A percentile compares a stretch with the other conserved stretches of the same genome.
Evolutionary conservation across 2,329 filamentous ascomycete species (phyloP).

Genomic region (Penicillium fuscoglaucum): DNA sequence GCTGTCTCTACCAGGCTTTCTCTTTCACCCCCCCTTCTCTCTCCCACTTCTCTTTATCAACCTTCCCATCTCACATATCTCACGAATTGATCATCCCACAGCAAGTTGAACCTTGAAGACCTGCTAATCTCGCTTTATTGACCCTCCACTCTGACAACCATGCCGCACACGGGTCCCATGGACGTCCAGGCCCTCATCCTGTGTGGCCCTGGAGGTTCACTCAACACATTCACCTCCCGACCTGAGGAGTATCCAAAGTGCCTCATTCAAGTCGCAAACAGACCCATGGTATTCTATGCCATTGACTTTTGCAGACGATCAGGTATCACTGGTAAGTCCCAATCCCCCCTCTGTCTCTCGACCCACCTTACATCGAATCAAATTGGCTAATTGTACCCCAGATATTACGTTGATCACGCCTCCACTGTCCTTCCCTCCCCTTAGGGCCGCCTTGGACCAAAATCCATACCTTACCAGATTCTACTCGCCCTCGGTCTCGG

Average conservation of each 20-base stretch:
- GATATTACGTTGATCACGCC: constrained; percentile 8
- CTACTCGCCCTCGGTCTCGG: constrained; percentile 51
- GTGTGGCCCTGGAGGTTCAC: constrained; percentile 50
- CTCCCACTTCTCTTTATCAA: not conserved
- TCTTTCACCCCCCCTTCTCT: too few species aligned
- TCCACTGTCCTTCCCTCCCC: not conserved
- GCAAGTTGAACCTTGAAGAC: not conserved
- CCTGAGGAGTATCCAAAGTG: constrained; percentile 50
- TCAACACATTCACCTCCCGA: constrained; percentile 51
- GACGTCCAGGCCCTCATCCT: constrained; percentile 52
- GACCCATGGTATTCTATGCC: constrained; percentile 52
- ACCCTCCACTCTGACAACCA: not conserved
- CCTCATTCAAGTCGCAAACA: constrained; percentile 49
- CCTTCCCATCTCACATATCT: not conserved
- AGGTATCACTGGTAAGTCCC: constrained; percentile 46
- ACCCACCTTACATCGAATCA: not conserved
- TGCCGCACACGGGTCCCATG: constrained; percentile 29
- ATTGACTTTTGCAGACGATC: constrained; percentile 51
- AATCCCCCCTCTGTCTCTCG: not conserved
- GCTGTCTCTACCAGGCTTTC: not conserved
- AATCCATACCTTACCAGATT: constrained; percentile 1
- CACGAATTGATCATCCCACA: not conserved
- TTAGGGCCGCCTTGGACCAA: not conserved
- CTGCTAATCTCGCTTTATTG: too few species aligned
- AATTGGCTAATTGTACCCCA: not conserved